A percentile compares a stretch with the other conserved stretches of the same genome.
These are phyloP conservation scores for Aspergillus sp. DNA, from an alignment of 2,329 filamentous ascomycete genomes.

Conservation along the genomic window DNA sequence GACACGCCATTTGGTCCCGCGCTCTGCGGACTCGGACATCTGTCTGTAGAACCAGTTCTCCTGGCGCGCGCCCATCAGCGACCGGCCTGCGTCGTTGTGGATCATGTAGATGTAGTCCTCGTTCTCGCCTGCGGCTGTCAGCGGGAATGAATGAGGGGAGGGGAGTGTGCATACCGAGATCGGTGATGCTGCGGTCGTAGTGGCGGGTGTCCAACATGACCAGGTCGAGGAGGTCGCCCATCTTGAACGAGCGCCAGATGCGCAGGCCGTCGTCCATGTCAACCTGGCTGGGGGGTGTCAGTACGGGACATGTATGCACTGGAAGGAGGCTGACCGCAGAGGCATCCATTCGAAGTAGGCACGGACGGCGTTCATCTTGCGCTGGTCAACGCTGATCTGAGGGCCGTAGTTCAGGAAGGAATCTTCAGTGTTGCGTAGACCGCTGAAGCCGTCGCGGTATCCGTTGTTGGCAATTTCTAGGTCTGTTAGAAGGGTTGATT, in stretches of 20 bases:
- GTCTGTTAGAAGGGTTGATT: slow-evolving; percentile 2
- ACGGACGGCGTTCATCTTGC: slow-evolving; percentile 70
- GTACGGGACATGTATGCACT: slow-evolving; percentile 22
- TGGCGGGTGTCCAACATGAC: slow-evolving; percentile 68
- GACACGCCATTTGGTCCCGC: slow-evolving; percentile 68
- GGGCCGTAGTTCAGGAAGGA: slow-evolving; percentile 58
- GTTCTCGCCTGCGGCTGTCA: slow-evolving; percentile 51
- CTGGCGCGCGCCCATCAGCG: slow-evolving; percentile 68
- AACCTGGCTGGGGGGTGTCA: slow-evolving; percentile 47
- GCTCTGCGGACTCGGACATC: slow-evolving; percentile 56
- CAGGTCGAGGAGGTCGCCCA: slow-evolving; percentile 64
- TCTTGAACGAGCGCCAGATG: slow-evolving; percentile 65
- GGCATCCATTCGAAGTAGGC: slow-evolving; percentile 69
- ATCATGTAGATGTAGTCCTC: slow-evolving; percentile 61
- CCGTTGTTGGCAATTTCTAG: slow-evolving; percentile 62
- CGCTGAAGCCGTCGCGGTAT: slow-evolving; percentile 60
- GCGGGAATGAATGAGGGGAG: background rate
- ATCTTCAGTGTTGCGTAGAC: slow-evolving; percentile 64
- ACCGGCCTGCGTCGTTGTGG: slow-evolving; percentile 64
- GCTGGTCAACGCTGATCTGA: slow-evolving; percentile 65
- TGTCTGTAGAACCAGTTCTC: slow-evolving; percentile 71
- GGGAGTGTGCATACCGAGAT: slow-evolving; percentile 20
- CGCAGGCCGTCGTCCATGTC: slow-evolving; percentile 68
- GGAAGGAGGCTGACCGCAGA: slow-evolving; percentile 40
- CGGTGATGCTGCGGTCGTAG: slow-evolving; percentile 66